Evolutionary conservation across 169 alveolate species (phyloP).

Genomic region (Cryptosporidium ubiquitum): DNA sequence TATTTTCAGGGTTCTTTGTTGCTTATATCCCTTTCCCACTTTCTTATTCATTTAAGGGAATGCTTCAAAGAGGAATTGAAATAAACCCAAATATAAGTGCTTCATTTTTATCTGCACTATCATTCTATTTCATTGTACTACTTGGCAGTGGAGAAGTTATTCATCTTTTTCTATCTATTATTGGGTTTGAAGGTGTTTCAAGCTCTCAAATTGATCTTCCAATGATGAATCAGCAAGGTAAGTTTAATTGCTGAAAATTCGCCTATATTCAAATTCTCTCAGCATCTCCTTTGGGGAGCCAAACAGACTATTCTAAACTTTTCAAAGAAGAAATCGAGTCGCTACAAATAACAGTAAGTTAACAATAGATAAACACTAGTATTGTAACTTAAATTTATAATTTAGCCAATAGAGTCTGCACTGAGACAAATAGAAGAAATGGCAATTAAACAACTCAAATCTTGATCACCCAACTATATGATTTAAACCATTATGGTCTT

Average conservation of each 20-base stretch:
- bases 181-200: constrained; percentile 13
- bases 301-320: constrained; percentile 53
- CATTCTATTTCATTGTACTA: constrained; percentile 58
- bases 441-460: not conserved
- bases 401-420: constrained; percentile 9
- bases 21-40: constrained; percentile 85
- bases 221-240: constrained; percentile 64
- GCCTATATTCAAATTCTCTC: not conserved
- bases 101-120: constrained; percentile 58
- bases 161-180: not conserved
- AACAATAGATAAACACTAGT: not conserved
- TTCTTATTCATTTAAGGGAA: constrained; percentile 82
- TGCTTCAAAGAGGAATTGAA: constrained; percentile 85
- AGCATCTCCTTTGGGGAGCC: constrained; percentile 53
- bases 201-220: constrained; percentile 33
- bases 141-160: constrained; percentile 14
- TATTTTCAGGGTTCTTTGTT: constrained; percentile 84
- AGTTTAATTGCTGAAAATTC: not conserved
- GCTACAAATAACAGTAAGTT: constrained; percentile 45
- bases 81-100: constrained; percentile 12
- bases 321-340: constrained; percentile 61
- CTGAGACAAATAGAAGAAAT: constrained; percentile 22
- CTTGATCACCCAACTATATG: not conserved
- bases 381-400: not conserved
- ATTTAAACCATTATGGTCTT: too few species aligned